These are phyloP conservation scores for Tausonia pullulans DNA, from an alignment of 1,284 basidiomycete species.

Conservation along the genomic window DNA sequence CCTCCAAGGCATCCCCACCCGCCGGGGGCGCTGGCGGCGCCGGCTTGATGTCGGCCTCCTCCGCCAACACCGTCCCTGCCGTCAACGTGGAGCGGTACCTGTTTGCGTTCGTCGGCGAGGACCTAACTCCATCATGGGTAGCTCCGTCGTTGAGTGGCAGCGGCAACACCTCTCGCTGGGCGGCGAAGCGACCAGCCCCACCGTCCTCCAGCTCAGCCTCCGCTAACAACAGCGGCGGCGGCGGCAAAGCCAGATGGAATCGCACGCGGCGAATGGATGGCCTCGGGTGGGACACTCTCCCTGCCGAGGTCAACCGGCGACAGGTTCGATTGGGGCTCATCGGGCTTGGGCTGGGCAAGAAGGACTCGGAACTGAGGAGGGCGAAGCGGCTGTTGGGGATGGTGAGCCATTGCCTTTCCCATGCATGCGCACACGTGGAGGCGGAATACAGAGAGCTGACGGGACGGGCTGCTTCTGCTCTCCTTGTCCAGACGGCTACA, in stretches of 20 bases:
- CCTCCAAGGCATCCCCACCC: too few relatives aligned
- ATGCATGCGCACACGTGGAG: too few relatives aligned
- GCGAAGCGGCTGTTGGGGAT: not conserved
- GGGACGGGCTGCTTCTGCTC: too few relatives aligned
- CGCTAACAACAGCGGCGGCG: not conserved
- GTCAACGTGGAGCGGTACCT: conserved; percentile 12
- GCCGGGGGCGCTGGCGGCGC: too few relatives aligned
- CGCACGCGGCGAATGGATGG: conserved; percentile 1
- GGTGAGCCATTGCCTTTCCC: not conserved
- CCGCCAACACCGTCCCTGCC: too few relatives aligned
- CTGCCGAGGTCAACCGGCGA: not conserved
- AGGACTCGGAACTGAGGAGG: not conserved
- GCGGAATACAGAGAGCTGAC: too few relatives aligned
- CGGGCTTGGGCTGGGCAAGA: not conserved
- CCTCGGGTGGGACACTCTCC: conserved; percentile 1
- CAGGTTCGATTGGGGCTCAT: not conserved
- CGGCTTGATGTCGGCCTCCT: too few relatives aligned
- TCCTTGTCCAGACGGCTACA: too few relatives aligned
- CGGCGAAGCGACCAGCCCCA: not conserved
- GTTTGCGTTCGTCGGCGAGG: conserved; percentile 5
- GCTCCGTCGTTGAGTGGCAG: not conserved
- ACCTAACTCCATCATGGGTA: not conserved
- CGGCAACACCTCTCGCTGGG: not conserved
- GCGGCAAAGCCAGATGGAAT: conserved; percentile 5
- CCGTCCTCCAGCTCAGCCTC: not conserved